These are phyloP conservation scores for Aegilops tauschii DNA, from an alignment of 176 grass and related monocot species.

Conservation along the genomic window DNA sequence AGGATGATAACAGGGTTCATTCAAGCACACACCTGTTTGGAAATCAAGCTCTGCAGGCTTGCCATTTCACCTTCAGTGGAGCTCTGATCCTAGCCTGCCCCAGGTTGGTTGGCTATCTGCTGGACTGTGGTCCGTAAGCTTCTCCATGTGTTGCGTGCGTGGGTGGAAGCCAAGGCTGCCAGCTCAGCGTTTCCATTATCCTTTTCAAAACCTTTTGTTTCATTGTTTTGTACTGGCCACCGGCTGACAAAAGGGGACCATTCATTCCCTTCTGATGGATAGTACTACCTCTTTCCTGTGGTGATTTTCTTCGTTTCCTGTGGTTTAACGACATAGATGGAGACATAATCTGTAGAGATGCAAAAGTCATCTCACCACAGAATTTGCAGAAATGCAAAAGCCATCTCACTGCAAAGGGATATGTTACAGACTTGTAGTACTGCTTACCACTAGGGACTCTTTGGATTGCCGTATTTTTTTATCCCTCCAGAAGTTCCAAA, in stretches of 20 bases:
- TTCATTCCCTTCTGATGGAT: neutral
- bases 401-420: neutral
- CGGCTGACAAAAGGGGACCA: constrained; percentile 6
- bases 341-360: neutral
- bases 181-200: constrained; percentile 50
- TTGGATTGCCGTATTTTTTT: neutral
- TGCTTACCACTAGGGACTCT: no score
- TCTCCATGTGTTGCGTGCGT: constrained; percentile 6
- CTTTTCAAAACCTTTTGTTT: neutral
- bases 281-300: neutral
- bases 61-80: constrained; percentile 52
- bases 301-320: neutral
- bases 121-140: constrained; percentile 17
- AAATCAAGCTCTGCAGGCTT: constrained; percentile 49
- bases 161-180: constrained; percentile 47
- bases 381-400: neutral
- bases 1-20: neutral
- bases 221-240: neutral
- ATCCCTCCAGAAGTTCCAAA: neutral
- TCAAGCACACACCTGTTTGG: constrained; percentile 52
- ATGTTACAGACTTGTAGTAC: neutral
- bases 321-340: neutral
- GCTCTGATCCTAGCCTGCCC: neutral
- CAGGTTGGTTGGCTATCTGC: constrained; percentile 26
- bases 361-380: no score